Percentiles rank a stretch among this genome's conserved stretches.
Evolutionary conservation across 768 basidiomycete genomes (phyloP).

Genomic region (Mrakia gelida): DNA sequence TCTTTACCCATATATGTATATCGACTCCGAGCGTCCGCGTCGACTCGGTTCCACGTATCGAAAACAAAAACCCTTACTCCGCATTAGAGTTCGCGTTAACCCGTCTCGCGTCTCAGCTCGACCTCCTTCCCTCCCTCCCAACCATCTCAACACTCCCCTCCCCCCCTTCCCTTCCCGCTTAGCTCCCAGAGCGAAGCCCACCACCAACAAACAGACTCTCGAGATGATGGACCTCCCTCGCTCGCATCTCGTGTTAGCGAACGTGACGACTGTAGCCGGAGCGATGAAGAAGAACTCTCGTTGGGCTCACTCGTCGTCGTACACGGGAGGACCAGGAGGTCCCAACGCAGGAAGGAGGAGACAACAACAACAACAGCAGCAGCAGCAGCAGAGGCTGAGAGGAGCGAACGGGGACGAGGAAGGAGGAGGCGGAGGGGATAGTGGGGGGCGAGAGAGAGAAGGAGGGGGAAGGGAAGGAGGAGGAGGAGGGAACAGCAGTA

Average conservation of each 20-base stretch:
- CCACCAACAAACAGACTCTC: constrained; percentile 34
- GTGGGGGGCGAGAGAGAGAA: too few relatives aligned
- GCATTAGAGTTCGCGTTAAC: background rate
- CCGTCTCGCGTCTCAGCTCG: constrained; percentile 9
- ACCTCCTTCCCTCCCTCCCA: background rate
- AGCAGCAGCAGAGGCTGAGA: constrained; percentile 51
- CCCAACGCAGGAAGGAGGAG: constrained; percentile 10
- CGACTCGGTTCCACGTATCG: too few relatives aligned
- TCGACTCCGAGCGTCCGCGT: too few relatives aligned
- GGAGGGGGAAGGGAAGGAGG: constrained; percentile 51
- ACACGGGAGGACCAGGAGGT: constrained; percentile 30
- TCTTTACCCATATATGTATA: too few relatives aligned
- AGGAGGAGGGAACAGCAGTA: constrained; percentile 35
- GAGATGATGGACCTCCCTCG: constrained; percentile 24
- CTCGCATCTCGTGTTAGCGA: constrained; percentile 62
- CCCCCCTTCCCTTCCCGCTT: constrained; percentile 32
- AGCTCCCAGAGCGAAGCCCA: constrained; percentile 33
- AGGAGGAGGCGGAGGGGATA: background rate
- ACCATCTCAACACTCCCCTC: background rate
- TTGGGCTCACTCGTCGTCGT: constrained; percentile 64
- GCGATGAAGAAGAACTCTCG: constrained; percentile 97
- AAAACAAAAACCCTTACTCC: too few relatives aligned
- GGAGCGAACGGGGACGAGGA: constrained; percentile 48
- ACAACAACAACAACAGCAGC: constrained; percentile 41
- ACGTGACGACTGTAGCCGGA: constrained; percentile 85